Conservation (phyloP, 768 basidiomycete species). For the Clathrus columnatus region DNA sequence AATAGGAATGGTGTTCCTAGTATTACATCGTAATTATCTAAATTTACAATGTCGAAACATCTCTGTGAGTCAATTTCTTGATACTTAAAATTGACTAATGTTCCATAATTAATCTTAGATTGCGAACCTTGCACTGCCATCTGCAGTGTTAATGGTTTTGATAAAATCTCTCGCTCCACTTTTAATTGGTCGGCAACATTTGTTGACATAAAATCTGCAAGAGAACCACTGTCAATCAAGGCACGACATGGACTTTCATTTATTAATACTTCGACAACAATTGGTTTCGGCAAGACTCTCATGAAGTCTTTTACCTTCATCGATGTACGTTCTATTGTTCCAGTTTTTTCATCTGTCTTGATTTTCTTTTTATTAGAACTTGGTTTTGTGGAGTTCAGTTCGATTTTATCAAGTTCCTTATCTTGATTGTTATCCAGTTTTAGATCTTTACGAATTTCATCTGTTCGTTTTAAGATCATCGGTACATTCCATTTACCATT, state of each 20-base stretch:
- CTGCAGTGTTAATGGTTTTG: conserved; percentile 26
- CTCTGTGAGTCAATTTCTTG: conserved; percentile 24
- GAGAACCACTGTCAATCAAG: conserved; percentile 13
- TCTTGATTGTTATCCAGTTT: neutral
- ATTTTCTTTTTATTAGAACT: neutral
- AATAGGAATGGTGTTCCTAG: conserved; percentile 22
- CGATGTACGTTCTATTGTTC: neutral
- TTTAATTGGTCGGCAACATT: conserved; percentile 22
- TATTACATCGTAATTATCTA: conserved; percentile 32
- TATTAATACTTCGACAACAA: conserved; percentile 2
- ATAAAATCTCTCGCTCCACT: conserved; percentile 18
- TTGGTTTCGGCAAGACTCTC: neutral
- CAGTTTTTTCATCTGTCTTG: neutral
- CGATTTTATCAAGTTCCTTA: neutral
- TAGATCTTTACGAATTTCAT: neutral
- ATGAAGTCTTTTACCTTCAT: conserved; percentile 1
- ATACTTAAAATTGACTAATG: conserved; percentile 23
- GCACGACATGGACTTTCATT: conserved; percentile 10
- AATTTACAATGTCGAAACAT: conserved; percentile 30
- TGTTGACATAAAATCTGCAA: conserved; percentile 16
- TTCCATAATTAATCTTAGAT: conserved; percentile 26
- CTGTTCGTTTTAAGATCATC: neutral
- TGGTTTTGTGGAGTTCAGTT: neutral
- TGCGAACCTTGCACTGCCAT: conserved; percentile 35
- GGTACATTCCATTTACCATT: neutral